A percentile compares a stretch with the other conserved stretches of the same genome.
Evolutionary conservation across 176 grass and related monocot species (phyloP).

Genomic region (Juncus inflexus): DNA sequence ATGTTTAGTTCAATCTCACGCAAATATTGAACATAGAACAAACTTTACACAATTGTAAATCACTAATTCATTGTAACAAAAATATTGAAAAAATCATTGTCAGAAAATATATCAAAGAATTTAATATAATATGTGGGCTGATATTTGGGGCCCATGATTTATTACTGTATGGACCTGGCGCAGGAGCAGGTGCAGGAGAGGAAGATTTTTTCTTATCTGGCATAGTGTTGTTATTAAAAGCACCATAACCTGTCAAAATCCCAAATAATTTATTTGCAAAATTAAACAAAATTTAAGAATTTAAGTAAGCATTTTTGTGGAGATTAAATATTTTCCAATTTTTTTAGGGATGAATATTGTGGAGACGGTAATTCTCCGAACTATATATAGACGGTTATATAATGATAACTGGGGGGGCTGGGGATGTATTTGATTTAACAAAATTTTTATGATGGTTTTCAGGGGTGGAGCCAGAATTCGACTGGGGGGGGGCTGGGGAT

Average conservation of each 20-base stretch:
- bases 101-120: constrained; percentile 9
- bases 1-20: too few relatives aligned
- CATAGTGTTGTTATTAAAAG: constrained; percentile 7
- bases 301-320: neutral
- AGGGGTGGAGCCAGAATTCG: too few relatives aligned
- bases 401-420: too few relatives aligned
- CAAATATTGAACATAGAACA: too few relatives aligned
- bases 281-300: neutral
- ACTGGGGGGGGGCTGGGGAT: too few relatives aligned
- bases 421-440: too few relatives aligned
- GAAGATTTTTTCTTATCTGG: neutral
- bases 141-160: constrained; percentile 13
- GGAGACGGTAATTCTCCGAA: too few relatives aligned
- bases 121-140: neutral
- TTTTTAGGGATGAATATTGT: too few relatives aligned
- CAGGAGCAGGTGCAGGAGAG: neutral
- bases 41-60: too few relatives aligned
- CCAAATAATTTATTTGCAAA: neutral
- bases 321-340: too few relatives aligned
- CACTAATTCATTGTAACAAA: neutral
- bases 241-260: constrained; percentile 21
- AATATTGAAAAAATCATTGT: neutral
- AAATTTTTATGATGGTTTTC: too few relatives aligned
- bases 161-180: neutral
- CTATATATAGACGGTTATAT: too few relatives aligned